Evolutionary conservation across 192 early-diverging fungal genomes (phyloP).

Genomic region (Neocallimastix lanati): DNA sequence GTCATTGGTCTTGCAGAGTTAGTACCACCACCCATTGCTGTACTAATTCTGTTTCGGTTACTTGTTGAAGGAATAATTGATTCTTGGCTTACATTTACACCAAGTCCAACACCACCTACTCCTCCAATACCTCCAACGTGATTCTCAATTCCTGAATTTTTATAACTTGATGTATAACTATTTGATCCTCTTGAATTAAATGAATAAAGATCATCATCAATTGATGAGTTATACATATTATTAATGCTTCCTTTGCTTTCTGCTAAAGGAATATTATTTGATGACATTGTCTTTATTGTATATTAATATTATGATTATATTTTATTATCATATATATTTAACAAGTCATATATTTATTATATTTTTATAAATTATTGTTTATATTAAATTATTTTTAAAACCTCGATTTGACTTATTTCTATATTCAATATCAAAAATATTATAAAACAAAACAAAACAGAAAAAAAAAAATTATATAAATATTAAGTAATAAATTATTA

Average conservation of each 20-base stretch:
- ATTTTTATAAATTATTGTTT: too few relatives aligned
- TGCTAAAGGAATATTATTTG: not conserved
- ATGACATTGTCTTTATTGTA: not conserved
- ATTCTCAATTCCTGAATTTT: slow-evolving; percentile 1
- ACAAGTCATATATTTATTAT: too few relatives aligned
- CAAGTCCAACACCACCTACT: slow-evolving; percentile 6
- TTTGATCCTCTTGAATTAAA: slow-evolving; percentile 27
- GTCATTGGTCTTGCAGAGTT: slow-evolving; percentile 29
- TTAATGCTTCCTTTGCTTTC: not conserved
- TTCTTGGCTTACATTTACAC: slow-evolving; percentile 2
- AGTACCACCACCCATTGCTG: not conserved
- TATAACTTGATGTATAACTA: not conserved
- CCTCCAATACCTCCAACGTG: slow-evolving; percentile 2
- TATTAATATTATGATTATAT: too few relatives aligned
- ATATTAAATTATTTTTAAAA: too few relatives aligned
- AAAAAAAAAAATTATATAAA: too few relatives aligned
- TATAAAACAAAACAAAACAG: too few relatives aligned
- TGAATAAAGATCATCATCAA: slow-evolving; percentile 30
- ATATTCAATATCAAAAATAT: too few relatives aligned
- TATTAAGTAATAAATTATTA: too few relatives aligned
- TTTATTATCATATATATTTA: not conserved
- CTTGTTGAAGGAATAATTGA: slow-evolving; percentile 1
- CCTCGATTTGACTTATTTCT: too few relatives aligned
- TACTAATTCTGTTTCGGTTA: not conserved
- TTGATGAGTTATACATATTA: not conserved